Evolutionary conservation across 257 asterid species (phyloP), one percentile per base, ranked within the genome.

Genomic region (Echites panduratus): DNA sequence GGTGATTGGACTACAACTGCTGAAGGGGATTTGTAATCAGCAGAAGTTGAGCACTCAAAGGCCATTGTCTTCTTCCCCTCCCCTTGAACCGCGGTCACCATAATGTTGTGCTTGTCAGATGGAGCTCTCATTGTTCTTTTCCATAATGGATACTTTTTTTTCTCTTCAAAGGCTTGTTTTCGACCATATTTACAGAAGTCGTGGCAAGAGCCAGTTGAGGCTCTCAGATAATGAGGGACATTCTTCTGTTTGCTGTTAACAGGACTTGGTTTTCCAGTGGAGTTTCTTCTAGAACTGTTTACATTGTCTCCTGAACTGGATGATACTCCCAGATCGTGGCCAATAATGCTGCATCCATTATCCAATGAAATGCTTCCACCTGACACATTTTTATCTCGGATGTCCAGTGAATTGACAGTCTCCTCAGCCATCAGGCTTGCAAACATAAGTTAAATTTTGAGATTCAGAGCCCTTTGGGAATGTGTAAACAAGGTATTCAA

Each of bases 191-290:
- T 93, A 79, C 97, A 93, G 52, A 82, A 77, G 78, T 93, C 98
- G 70, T 93, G 98, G 80, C 96, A 93, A 69, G 98, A 93, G 68
- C 93, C 97, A 20, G 95, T 89, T 50, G 96, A 90, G 62, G 96
- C 89, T 84, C 96, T 82, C 71, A 89, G 96, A 83, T 94, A 87
- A 76, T 50, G 85, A 1, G 99, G 91, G 73, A 76, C 73, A 72
- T 41, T 73, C 3, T 72, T 79, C 78, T 80, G 84, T 22, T 75
- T 78, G 48, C 58, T 77, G 8, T 74, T 64, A 27, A 62, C 72
- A 40, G 84, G 76, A 66, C 49, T 70, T 67, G 84, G 75, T 71
- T 83, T 83, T 20, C 82, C 87, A 4, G 84, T 77, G 49, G 90
- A 83, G 70, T 75, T 79, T 70, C 85, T 84, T 54, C 76, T 74